These are phyloP conservation scores for Lunularia cruciata DNA, from an alignment of 225 moss, liverwort and hornwort species.

Conservation along the genomic window DNA sequence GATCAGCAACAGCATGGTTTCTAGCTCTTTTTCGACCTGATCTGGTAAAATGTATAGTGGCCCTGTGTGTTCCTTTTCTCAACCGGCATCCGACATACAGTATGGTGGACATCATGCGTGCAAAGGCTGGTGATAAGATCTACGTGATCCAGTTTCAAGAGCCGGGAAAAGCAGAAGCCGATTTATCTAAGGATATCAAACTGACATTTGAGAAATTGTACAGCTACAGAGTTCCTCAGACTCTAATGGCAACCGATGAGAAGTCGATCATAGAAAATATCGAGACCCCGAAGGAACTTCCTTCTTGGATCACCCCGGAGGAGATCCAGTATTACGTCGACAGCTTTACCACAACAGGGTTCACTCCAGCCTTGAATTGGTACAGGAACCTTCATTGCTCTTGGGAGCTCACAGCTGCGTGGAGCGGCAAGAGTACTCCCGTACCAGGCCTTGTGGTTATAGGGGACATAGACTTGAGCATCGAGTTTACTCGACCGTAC, in stretches of 20 bases:
- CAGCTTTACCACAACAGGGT: slow-evolving; percentile 39
- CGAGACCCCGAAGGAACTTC: slow-evolving; percentile 18
- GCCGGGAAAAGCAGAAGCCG: slow-evolving; percentile 63
- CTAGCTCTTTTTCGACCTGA: slow-evolving; percentile 65
- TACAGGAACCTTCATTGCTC: slow-evolving; percentile 36
- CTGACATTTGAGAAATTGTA: slow-evolving; percentile 35
- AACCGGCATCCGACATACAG: slow-evolving; percentile 26
- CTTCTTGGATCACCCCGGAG: slow-evolving; percentile 45
- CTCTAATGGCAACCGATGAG: background rate
- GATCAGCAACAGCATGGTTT: slow-evolving; percentile 39
- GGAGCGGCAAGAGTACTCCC: slow-evolving; percentile 23
- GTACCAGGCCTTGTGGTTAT: slow-evolving; percentile 3
- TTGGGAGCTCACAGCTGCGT: slow-evolving; percentile 36
- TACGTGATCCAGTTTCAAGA: slow-evolving; percentile 49
- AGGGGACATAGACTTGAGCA: slow-evolving; percentile 20
- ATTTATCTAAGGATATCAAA: slow-evolving; percentile 51
- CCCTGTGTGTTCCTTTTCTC: slow-evolving; percentile 38
- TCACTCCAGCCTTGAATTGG: slow-evolving; percentile 37
- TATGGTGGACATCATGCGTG: background rate
- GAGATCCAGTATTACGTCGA: slow-evolving; percentile 42
- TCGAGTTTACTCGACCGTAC: background rate
- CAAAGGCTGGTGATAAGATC: slow-evolving; percentile 45
- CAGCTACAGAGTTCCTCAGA: background rate
- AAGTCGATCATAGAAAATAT: slow-evolving; percentile 21
- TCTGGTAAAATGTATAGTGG: slow-evolving; percentile 46